Evolutionary conservation across 129 eudicot species (phyloP).

Genomic region (Lonicera japonica): DNA sequence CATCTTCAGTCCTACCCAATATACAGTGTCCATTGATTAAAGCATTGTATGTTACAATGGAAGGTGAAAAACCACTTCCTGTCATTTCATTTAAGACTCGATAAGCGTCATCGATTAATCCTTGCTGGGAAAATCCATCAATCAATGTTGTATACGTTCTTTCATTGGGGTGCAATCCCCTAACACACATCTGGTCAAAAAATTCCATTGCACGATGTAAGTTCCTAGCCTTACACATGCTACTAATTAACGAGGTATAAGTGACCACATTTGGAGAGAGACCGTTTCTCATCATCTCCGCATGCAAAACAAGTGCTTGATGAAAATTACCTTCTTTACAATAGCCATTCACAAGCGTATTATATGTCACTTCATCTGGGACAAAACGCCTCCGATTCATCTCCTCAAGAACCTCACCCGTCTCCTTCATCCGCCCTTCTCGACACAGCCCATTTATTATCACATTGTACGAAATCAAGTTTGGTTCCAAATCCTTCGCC

Average conservation of each 20-base stretch:
- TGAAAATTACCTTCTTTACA: constrained; percentile 86
- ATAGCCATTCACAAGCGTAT: constrained; percentile 78
- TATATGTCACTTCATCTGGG: constrained; percentile 85
- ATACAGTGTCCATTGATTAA: constrained; percentile 69
- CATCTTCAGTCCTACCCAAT: constrained; percentile 61
- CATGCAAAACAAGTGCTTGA: constrained; percentile 76
- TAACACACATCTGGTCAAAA: constrained; percentile 64
- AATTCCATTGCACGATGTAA: constrained; percentile 75
- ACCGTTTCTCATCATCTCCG: constrained; percentile 75
- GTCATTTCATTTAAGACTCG: constrained; percentile 63
- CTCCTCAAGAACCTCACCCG: constrained; percentile 51
- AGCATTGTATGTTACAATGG: constrained; percentile 81
- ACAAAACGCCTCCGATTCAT: constrained; percentile 55
- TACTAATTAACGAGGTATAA: constrained; percentile 75
- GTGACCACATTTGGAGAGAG: constrained; percentile 86
- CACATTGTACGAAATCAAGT: constrained; percentile 70
- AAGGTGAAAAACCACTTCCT: constrained; percentile 56
- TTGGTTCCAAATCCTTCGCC: constrained; percentile 50
- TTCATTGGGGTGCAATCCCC: constrained; percentile 76
- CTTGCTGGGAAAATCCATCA: constrained; percentile 87
- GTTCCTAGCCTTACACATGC: constrained; percentile 77
- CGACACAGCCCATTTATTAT: constrained; percentile 78
- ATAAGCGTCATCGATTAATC: constrained; percentile 74
- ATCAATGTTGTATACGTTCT: constrained; percentile 86
- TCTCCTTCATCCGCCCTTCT: constrained; percentile 70